phyloP scores from a whole-genome alignment of 2,329 filamentous ascomycete genomes.

The Reticulascus tulasneorum region DNA sequence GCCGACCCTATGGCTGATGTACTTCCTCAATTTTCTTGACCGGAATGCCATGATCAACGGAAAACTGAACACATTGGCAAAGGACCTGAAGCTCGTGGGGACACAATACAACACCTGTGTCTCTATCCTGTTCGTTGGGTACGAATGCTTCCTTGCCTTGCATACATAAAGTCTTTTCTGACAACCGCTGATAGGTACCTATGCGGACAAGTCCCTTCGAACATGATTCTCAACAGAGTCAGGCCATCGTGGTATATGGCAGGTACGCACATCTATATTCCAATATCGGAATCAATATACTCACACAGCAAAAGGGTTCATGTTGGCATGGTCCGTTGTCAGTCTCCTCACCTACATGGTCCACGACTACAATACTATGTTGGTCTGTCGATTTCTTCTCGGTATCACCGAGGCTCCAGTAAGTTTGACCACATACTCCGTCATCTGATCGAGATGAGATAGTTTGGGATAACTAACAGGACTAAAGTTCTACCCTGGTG shows the following conservation, averaged over 20 bases:
- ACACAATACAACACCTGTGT: slow-evolving; percentile 25
- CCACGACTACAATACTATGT: slow-evolving; percentile 9
- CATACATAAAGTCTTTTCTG: background rate
- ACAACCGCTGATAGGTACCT: slow-evolving; percentile 6
- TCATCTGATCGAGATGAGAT: background rate
- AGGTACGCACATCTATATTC: background rate
- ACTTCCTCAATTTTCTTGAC: slow-evolving; percentile 22
- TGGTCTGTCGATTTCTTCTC: slow-evolving; percentile 13
- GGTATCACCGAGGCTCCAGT: slow-evolving; percentile 15
- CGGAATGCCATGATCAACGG: slow-evolving; percentile 26
- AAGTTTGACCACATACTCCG: background rate
- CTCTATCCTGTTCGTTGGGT: slow-evolving; percentile 14
- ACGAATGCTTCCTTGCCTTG: background rate
- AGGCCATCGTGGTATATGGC: slow-evolving; percentile 16
- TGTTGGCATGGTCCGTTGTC: slow-evolving; percentile 14
- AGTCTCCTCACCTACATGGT: slow-evolving; percentile 14
- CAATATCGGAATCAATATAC: background rate
- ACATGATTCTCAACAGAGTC: slow-evolving; percentile 29
- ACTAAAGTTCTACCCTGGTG: slow-evolving; percentile 14
- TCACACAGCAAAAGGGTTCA: slow-evolving; percentile 2
- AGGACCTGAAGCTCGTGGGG: slow-evolving; percentile 21
- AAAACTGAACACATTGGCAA: slow-evolving; percentile 21
- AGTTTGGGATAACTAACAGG: background rate
- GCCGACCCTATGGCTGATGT: slow-evolving; percentile 18
- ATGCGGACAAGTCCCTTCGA: slow-evolving; percentile 22